These are phyloP conservation scores for Coemansia sp. DNA, from an alignment of 192 early-diverging fungal genomes.

Conservation along the genomic window DNA sequence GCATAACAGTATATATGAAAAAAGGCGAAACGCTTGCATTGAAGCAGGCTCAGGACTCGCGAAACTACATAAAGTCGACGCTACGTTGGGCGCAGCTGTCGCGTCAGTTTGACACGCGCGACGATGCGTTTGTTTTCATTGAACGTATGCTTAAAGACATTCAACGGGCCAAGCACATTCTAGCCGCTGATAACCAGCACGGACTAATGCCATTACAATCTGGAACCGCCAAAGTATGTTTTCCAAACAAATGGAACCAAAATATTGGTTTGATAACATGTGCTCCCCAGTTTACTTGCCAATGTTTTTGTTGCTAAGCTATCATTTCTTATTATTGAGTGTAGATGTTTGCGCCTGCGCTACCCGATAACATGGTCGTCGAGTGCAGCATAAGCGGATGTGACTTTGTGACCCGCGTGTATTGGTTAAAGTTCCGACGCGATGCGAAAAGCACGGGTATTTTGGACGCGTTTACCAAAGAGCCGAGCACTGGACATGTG, in stretches of 20 bases:
- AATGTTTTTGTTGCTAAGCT: not conserved
- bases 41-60: conserved; percentile 34
- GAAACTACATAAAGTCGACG: conserved; percentile 27
- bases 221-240: conserved; percentile 22
- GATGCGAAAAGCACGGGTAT: conserved; percentile 31
- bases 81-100: conserved; percentile 7
- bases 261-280: not conserved
- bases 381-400: conserved; percentile 29
- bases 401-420: conserved; percentile 22
- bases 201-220: conserved; percentile 33
- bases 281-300: no score
- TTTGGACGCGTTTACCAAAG: conserved; percentile 44
- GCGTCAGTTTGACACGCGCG: conserved; percentile 11
- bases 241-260: not conserved
- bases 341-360: conserved; percentile 48
- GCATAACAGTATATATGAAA: conserved; percentile 31
- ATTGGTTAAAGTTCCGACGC: conserved; percentile 37
- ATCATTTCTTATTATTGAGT: not conserved
- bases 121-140: conserved; percentile 14
- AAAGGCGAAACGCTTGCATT: conserved; percentile 33
- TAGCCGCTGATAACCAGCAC: conserved; percentile 18
- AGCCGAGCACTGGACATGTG: conserved; percentile 36
- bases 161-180: conserved; percentile 14
- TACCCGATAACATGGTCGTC: conserved; percentile 43
- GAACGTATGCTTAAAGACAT: conserved; percentile 21